Percentiles rank a stretch among this genome's conserved stretches.
phyloP scores from a whole-genome alignment of 352 stramenopile species.

The Phytophthora pseudosyringae region DNA sequence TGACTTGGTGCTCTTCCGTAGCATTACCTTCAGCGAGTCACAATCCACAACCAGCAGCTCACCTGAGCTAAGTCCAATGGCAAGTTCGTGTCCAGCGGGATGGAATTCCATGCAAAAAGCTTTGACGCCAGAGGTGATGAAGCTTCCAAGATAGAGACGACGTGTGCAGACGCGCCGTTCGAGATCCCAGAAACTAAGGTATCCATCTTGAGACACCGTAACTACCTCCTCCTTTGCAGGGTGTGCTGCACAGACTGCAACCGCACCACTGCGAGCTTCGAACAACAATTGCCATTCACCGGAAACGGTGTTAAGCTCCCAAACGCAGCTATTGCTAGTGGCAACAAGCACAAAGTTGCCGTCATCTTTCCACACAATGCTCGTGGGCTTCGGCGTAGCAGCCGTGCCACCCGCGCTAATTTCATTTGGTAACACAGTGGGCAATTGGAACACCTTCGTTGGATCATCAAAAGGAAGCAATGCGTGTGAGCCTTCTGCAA shows the following conservation, averaged over 20 bases:
- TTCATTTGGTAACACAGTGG: conserved; percentile 44
- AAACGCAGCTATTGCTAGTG: conserved; percentile 68
- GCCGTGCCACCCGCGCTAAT: conserved; percentile 3
- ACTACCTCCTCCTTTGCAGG: conserved; percentile 52
- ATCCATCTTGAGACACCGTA: conserved; percentile 58
- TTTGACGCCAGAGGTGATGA: conserved; percentile 33
- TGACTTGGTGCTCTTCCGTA: conserved; percentile 54
- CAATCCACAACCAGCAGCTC: conserved; percentile 64
- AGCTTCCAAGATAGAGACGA: conserved; percentile 37
- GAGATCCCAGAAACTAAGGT: conserved; percentile 65
- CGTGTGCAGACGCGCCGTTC: conserved; percentile 45
- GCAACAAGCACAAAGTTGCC: conserved; percentile 54
- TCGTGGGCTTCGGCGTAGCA: conserved; percentile 51
- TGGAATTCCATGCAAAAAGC: conserved; percentile 63
- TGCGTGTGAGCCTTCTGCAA: conserved; percentile 57
- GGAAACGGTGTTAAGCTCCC: conserved; percentile 54
- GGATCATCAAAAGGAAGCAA: conserved; percentile 44
- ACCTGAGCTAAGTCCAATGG: conserved; percentile 55
- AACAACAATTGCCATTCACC: conserved; percentile 63
- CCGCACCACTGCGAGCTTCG: conserved; percentile 51
- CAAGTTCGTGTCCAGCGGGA: conserved; percentile 57
- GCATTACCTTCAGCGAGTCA: conserved; percentile 37
- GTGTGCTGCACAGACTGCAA: conserved; percentile 46
- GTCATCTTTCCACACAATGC: conserved; percentile 65
- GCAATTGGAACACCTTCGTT: conserved; percentile 47